A percentile compares a stretch with the other conserved stretches of the same genome.
Conservation (phyloP, 140 eudicot genomes). For the Erigeron philadelphicus region DNA sequence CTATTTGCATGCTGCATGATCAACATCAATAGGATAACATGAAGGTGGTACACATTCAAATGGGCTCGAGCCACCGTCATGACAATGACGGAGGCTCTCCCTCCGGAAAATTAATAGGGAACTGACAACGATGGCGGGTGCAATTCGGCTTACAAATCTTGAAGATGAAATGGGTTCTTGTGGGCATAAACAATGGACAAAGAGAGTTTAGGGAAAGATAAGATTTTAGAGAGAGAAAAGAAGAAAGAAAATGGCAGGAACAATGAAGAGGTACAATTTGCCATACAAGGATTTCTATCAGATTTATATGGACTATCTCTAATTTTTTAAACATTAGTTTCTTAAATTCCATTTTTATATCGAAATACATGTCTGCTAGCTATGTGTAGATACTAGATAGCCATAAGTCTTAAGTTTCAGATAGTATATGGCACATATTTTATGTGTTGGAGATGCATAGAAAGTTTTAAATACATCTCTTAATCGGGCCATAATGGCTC, state of each 20-base stretch:
- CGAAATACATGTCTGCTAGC: no score
- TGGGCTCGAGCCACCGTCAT: conserved; percentile 35
- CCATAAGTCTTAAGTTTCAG: no score
- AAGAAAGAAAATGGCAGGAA: conserved; percentile 8
- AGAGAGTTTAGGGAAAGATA: conserved; percentile 12
- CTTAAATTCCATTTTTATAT: no score
- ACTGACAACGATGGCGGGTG: conserved; percentile 24
- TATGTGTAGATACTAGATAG: no score
- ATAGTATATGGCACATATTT: no score
- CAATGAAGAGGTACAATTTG: conserved; percentile 22
- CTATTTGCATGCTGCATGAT: conserved; percentile 8
- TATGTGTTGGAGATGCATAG: no score
- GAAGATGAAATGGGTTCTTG: conserved; percentile 30
- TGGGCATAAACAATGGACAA: conserved; percentile 30
- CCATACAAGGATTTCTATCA: conserved; percentile 20
- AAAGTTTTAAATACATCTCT: no score
- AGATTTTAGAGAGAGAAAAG: conserved; percentile 12
- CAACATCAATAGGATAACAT: background rate
- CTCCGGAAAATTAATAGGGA: conserved; percentile 30
- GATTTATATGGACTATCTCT: conserved; percentile 24
- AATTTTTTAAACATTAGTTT: background rate
- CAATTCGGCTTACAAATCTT: conserved; percentile 13
- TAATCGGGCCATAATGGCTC: no score
- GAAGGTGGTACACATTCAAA: conserved; percentile 11
- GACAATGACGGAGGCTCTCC: conserved; percentile 51